These are phyloP conservation scores for Wickerhamomyces alni DNA, from an alignment of 805 yeast genomes.

Conservation along the genomic window DNA sequence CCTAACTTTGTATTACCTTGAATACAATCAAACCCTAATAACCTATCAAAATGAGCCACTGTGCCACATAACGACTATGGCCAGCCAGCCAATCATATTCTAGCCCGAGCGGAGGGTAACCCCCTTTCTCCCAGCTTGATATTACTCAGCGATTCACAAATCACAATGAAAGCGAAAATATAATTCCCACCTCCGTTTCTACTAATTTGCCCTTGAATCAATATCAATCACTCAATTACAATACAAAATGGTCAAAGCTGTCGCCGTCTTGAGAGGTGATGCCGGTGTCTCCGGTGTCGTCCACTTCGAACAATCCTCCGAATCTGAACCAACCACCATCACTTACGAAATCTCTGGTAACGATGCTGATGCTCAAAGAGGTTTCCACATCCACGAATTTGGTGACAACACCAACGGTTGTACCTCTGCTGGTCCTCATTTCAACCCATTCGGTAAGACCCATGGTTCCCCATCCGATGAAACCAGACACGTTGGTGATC, in stretches of 20 bases:
- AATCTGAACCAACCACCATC: constrained; percentile 76
- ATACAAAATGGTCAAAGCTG: constrained; percentile 25
- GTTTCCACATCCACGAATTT: constrained; percentile 97
- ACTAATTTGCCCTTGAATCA: background rate
- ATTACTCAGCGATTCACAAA: no score
- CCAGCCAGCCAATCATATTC: no score
- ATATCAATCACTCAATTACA: background rate
- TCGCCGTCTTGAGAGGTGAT: constrained; percentile 96
- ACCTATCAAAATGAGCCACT: no score
- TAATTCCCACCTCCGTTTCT: background rate
- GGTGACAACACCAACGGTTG: constrained; percentile 99
- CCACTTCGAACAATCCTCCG: constrained; percentile 77
- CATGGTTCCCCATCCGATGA: constrained; percentile 92
- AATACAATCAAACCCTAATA: no score
- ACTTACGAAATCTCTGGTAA: constrained; percentile 88
- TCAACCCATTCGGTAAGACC: constrained; percentile 82
- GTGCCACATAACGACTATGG: no score
- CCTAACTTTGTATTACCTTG: no score
- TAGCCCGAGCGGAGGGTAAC: no score
- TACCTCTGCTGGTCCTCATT: constrained; percentile 97
- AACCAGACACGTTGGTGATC: constrained; percentile 87
- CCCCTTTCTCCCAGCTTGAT: no score
- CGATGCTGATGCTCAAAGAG: constrained; percentile 81
- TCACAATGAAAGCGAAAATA: no score
- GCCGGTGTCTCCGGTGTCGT: constrained; percentile 85